Evolutionary conservation across 129 eudicot species (phyloP).

Genomic region (Dittrichia graveolens): DNA sequence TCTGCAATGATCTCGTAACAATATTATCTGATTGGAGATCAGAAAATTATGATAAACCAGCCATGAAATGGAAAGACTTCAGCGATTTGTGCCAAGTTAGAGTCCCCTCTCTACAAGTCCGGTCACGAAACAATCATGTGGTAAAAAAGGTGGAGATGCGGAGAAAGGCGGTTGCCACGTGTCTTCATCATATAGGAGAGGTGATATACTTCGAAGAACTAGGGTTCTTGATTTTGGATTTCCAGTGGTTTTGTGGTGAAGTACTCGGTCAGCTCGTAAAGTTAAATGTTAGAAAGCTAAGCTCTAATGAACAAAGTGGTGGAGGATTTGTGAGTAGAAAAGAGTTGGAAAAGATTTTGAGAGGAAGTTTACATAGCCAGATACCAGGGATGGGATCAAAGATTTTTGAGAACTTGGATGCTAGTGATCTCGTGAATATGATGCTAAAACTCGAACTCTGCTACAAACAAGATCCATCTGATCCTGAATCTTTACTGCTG

Average conservation of each 20-base stretch:
- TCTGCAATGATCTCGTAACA: conserved; percentile 70
- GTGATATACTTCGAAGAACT: conserved; percentile 84
- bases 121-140: conserved; percentile 57
- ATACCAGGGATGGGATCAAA: conserved; percentile 75
- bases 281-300: conserved; percentile 46
- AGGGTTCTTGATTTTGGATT: conserved; percentile 71
- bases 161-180: conserved; percentile 65
- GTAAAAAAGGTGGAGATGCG: conserved; percentile 70
- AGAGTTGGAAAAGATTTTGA: conserved; percentile 76
- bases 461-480: conserved; percentile 72
- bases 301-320: conserved; percentile 33
- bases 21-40: conserved; percentile 70
- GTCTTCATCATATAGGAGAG: conserved; percentile 89
- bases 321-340: conserved; percentile 62
- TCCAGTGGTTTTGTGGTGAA: conserved; percentile 89
- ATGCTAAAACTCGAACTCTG: conserved; percentile 86
- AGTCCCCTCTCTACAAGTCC: conserved; percentile 64
- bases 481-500: conserved; percentile 64
- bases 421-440: conserved; percentile 76
- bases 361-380: conserved; percentile 69
- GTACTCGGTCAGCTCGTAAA: conserved; percentile 61
- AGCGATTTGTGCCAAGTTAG: conserved; percentile 72
- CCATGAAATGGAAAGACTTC: conserved; percentile 83
- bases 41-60: conserved; percentile 66
- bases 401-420: conserved; percentile 72